Base-by-base conservation (phyloP, 768 basidiomycete species). In the Lactarius sp. region DNA sequence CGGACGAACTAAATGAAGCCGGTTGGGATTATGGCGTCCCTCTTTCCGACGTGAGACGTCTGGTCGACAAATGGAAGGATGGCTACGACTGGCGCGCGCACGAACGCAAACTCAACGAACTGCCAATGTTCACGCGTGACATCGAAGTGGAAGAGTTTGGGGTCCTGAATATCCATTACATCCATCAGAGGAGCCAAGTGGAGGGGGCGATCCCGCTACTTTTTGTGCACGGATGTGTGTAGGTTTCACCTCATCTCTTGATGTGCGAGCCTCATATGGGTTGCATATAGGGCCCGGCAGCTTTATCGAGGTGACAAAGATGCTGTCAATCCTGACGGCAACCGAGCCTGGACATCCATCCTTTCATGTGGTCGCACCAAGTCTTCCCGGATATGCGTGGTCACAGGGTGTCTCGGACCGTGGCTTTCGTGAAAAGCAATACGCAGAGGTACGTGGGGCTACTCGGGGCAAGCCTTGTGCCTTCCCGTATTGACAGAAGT, bases 1-100 rank as follows among this genome's bases (percentile, higher is more conserved):
- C 86, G 0, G 82, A 85, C 68, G 85, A 86, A 64, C 75, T 87
- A 2, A 76, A 83, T 10, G 76, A 77, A 22, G 80, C 78, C 0
- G 78, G 73, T 0, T 78, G 80, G 76, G 77, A 76, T 22, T 86
- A 85, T 56, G 85, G 85, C 5, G 75, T 69, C 7, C 69, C 67
- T 8, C 58, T 73, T 13, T 65, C 59, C 1, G 73, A 75, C 56
- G 58, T 75, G 18, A 50, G 64, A 31, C 68, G 73, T 8, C 69
- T 75, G 4, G 69, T 69, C 7, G 66, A 51, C 22, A 67, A 64
- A 34, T 76, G 75, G 75, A 67, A 70, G 39, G 67, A 68, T 27
- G 69, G 65, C 13, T 76, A 69, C 31, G 70, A 74, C 67, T 76
- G 75, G 73, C 69, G 71, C 27, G 57, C 44, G 27, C 69, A 70